Conservation (phyloP, 2,329 filamentous ascomycete species). For the Elsinoe fawcettii region DNA sequence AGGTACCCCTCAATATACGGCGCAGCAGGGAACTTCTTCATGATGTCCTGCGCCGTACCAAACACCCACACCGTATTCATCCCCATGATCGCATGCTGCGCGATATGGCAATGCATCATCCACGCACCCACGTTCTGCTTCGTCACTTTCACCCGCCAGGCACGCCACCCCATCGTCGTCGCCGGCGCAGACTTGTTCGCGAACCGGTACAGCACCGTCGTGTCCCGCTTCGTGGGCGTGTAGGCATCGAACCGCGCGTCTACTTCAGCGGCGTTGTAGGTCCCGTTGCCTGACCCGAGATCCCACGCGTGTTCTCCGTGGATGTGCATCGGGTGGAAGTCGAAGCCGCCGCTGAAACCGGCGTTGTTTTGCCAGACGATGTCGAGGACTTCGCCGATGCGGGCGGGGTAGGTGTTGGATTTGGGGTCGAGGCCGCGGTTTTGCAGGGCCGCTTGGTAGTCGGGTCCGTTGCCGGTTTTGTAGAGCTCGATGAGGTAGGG, state of each 20-base stretch:
- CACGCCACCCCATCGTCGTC: constrained; percentile 50
- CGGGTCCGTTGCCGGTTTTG: constrained; percentile 30
- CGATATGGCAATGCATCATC: constrained; percentile 56
- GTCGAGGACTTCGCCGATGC: constrained; percentile 50
- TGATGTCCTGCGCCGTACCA: not conserved
- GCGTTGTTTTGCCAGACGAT: constrained; percentile 32
- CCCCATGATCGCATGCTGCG: constrained; percentile 52
- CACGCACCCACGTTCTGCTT: constrained; percentile 44
- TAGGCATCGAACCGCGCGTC: constrained; percentile 29
- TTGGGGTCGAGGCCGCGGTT: constrained; percentile 50
- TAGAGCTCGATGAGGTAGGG: constrained; percentile 47
- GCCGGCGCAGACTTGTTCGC: constrained; percentile 32
- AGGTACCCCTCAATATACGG: constrained; percentile 12
- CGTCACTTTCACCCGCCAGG: constrained; percentile 50
- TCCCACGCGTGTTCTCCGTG: constrained; percentile 51
- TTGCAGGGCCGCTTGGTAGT: constrained; percentile 43
- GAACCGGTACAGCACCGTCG: constrained; percentile 50
- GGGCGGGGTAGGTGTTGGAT: constrained; percentile 45
- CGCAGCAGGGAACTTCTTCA: not conserved
- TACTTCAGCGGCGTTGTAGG: constrained; percentile 44
- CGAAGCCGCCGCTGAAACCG: constrained; percentile 32
- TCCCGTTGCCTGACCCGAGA: constrained; percentile 46
- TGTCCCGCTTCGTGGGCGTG: constrained; percentile 38
- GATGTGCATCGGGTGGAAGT: constrained; percentile 48
- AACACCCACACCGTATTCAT: constrained; percentile 11